These are phyloP conservation scores for Rhizophora apiculata DNA, from an alignment of 345 rosid species.

Conservation along the genomic window DNA sequence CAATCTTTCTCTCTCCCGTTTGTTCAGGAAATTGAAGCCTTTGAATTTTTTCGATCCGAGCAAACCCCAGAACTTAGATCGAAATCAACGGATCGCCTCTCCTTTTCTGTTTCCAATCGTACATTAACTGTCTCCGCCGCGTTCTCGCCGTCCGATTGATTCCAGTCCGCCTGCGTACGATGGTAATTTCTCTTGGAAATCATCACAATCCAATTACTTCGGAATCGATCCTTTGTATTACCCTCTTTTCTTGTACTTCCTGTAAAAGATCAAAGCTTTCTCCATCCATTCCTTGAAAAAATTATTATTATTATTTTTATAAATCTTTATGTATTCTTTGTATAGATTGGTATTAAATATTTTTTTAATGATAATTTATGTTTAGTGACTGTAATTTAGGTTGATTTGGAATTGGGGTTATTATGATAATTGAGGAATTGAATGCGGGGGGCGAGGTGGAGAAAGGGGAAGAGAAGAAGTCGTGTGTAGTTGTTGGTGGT, in stretches of 20 bases:
- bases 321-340: conserved; percentile 1
- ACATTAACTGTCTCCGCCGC: neutral
- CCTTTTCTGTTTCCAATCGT: neutral
- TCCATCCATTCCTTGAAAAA: neutral
- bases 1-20: neutral
- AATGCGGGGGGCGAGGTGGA: conserved; percentile 37
- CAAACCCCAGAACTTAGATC: neutral
- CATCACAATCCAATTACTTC: neutral
- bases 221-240: neutral
- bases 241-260: neutral
- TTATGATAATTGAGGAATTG: conserved; percentile 88
- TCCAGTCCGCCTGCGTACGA: neutral
- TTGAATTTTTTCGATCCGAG: neutral
- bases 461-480: conserved; percentile 29
- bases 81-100: neutral
- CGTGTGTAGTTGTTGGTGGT: neutral
- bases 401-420: neutral
- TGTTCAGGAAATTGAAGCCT: neutral
- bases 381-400: neutral
- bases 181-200: conserved; percentile 18
- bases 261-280: neutral
- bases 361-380: neutral
- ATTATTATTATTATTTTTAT: neutral
- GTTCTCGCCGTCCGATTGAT: neutral
- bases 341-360: neutral